Base-by-base conservation (phyloP, 2,329 filamentous ascomycete genomes). In the Nannizziopsis barbatae region DNA sequence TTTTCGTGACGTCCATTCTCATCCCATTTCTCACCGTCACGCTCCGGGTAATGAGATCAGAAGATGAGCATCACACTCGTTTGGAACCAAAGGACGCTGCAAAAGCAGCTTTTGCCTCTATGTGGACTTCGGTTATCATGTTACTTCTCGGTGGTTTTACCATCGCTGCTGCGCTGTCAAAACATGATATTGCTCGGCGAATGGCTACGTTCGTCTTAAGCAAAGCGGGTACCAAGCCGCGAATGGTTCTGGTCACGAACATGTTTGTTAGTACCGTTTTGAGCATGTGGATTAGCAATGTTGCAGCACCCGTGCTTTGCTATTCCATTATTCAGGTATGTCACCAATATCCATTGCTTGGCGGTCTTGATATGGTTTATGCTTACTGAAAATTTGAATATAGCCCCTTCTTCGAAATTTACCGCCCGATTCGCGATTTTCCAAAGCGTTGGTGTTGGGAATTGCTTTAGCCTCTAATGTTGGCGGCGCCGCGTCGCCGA, bases 101-200 rank as follows among this genome's bases (percentile, higher is more conserved):
- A 0, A 74, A 77, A 22, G 90, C 84, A 59, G 84, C 95, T 50
- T 96, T 98, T 59, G 76, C 87, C 3, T 83, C 92, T 20, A 98
- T 98, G 92, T 98, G 92, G 92, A 95, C 90, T 2, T 90, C 92
- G 0, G 92, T 98, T 48, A 98, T 98, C 57, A 96, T 98, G 92
- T 79, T 98, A 12, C 74, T 98, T 17, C 80, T 98, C 0, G 92
- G 92, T 57, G 92, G 92, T 30, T 98, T 98, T 62, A 95, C 92
- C 1, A 83, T 98, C 47, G 92, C 92, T 8, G 92, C 92, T 0
- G 93, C 92, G 0, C 70, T 98, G 48, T 95, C 88, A 42, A 98
- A 98, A 65, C 95, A 94, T 67, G 92, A 89, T 57, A 96, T 98
- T 60, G 92, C 95, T 52, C 95, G 96, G 69, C 84, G 92, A 62